A percentile compares a stretch with the other conserved stretches of the same genome.
phyloP scores from a whole-genome alignment of 2,329 filamentous ascomycete genomes.

The Bipolaris cookei region DNA sequence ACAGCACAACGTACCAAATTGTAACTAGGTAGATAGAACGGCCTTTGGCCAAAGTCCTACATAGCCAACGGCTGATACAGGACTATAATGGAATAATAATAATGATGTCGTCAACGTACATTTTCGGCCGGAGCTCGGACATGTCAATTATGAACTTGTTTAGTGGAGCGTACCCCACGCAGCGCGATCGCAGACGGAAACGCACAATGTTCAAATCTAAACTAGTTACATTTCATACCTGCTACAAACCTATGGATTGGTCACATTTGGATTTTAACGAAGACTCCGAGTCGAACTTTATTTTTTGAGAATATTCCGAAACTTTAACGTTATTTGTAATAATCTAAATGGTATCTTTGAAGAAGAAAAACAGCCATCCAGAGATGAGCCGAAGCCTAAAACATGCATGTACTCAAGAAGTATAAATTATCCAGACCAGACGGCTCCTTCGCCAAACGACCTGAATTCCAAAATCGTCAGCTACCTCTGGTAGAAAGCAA shows the following conservation, averaged over 20 bases:
- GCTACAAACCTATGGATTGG: background rate
- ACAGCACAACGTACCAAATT: too few species aligned
- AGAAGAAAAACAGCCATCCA: too few species aligned
- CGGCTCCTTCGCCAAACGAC: background rate
- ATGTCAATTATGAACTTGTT: background rate
- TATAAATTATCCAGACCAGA: background rate
- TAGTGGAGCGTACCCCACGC: background rate
- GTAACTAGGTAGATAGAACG: too few species aligned
- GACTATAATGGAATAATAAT: too few species aligned
- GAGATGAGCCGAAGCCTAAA: background rate
- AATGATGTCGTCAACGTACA: slow-evolving; percentile 34
- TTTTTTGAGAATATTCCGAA: background rate
- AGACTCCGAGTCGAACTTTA: background rate
- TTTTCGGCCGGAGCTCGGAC: slow-evolving; percentile 19
- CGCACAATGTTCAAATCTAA: background rate
- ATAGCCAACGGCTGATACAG: too few species aligned
- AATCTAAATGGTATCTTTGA: slow-evolving; percentile 8
- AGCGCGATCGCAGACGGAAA: background rate
- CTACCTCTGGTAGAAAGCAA: slow-evolving; percentile 2
- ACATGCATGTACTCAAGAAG: slow-evolving; percentile 1
- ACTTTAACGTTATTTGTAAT: background rate
- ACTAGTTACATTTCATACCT: background rate
- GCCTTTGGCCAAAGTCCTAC: too few species aligned
- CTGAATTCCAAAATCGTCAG: background rate
- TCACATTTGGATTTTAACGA: background rate